Conservation (phyloP, 768 basidiomycete genomes). For the Russula sp. region DNA sequence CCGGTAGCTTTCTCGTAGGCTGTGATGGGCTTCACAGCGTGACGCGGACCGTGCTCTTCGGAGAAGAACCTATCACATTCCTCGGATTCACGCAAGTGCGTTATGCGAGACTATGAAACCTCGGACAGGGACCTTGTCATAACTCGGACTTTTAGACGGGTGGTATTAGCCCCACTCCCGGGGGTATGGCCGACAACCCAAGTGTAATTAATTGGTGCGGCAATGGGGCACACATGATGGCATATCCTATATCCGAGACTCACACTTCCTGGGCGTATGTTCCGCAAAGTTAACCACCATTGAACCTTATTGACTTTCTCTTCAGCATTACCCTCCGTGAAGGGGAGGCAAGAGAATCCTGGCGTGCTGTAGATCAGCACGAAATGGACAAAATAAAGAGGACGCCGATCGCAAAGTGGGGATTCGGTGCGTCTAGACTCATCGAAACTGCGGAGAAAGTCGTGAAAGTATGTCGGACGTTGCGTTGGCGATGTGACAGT, state of each 20-base stretch:
- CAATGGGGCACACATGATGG: constrained; percentile 40
- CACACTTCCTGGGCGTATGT: constrained; percentile 43
- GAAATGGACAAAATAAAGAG: too few species aligned
- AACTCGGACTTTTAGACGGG: constrained; percentile 36
- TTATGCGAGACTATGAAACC: background rate
- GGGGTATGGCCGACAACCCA: constrained; percentile 26
- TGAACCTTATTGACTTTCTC: background rate
- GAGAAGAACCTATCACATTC: constrained; percentile 38
- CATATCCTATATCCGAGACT: constrained; percentile 38
- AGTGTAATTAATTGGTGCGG: constrained; percentile 40
- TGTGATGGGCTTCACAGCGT: constrained; percentile 47
- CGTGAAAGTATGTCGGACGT: constrained; percentile 34
- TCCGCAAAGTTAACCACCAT: background rate
- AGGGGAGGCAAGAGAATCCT: too few species aligned
- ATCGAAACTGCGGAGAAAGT: constrained; percentile 32
- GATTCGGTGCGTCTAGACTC: constrained; percentile 34
- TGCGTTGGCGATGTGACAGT: background rate
- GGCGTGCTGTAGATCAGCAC: too few species aligned
- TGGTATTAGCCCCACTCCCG: constrained; percentile 37
- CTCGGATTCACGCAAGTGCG: constrained; percentile 43
- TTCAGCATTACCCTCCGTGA: too few species aligned
- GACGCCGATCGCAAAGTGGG: constrained; percentile 33
- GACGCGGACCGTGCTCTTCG: constrained; percentile 41
- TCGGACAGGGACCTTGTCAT: background rate
- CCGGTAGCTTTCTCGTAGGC: constrained; percentile 43